Conservation (phyloP, 176 grass and related monocot genomes). For the Tillandsia leiboldiana region DNA sequence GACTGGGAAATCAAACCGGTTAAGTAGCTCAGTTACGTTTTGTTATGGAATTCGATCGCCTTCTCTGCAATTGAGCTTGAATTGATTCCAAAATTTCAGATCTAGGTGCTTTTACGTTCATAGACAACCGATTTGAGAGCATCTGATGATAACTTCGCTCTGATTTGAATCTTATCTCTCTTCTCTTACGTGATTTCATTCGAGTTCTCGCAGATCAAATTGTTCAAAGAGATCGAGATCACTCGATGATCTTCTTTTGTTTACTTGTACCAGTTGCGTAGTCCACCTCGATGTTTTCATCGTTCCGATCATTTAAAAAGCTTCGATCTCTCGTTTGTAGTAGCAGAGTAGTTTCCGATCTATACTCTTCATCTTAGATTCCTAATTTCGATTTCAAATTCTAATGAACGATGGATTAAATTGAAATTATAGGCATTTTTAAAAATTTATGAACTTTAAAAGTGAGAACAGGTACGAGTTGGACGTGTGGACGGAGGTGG, state of each 20-base stretch:
- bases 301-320: too few species aligned
- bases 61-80: not conserved
- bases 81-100: not conserved
- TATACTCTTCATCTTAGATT: too few species aligned
- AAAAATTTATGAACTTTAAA: not conserved
- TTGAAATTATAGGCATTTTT: too few species aligned
- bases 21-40: not conserved
- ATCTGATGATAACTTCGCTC: not conserved
- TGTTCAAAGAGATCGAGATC: too few species aligned
- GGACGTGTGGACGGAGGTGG: conserved; percentile 91
- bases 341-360: too few species aligned
- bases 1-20: not conserved
- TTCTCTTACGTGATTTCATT: not conserved
- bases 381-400: too few species aligned
- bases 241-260: too few species aligned
- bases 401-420: too few species aligned
- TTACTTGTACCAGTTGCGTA: too few species aligned
- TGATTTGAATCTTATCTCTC: not conserved
- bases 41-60: not conserved
- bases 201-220: not conserved
- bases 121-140: not conserved
- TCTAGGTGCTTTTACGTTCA: not conserved
- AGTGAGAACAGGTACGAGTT: conserved; percentile 42
- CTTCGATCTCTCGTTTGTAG: too few species aligned
- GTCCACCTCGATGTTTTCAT: too few species aligned